Conservation (phyloP, 2,329 filamentous ascomycete species). For the Fusarium sambucinum region DNA sequence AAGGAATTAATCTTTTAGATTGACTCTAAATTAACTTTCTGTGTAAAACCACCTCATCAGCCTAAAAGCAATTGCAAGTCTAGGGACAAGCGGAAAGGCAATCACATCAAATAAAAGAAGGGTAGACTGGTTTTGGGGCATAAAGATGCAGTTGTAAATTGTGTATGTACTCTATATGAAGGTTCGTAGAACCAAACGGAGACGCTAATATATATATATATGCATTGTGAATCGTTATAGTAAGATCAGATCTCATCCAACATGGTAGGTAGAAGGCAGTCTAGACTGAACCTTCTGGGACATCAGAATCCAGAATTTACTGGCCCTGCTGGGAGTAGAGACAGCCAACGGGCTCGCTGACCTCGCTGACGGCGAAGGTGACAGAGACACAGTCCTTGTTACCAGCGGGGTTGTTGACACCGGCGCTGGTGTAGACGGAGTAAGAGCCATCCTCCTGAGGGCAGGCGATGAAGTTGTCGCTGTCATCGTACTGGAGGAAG, state of each 20-base stretch:
- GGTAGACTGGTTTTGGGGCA: not conserved
- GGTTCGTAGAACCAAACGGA: not conserved
- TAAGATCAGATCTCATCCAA: not conserved
- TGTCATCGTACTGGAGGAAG: conserved; percentile 61
- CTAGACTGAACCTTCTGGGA: not conserved
- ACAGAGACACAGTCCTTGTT: conserved; percentile 57
- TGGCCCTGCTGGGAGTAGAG: conserved; percentile 47
- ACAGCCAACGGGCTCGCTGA: conserved; percentile 53
- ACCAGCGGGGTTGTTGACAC: conserved; percentile 52
- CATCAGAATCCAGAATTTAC: conserved; percentile 7
- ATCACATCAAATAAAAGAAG: not conserved
- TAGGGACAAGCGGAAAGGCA: not conserved
- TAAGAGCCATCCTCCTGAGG: conserved; percentile 57
- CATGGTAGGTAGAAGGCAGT: not conserved
- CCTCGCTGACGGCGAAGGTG: conserved; percentile 50
- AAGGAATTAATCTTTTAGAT: not conserved
- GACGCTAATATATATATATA: conserved; percentile 24
- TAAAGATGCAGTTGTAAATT: conserved; percentile 6
- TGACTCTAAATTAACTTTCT: not conserved
- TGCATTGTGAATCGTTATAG: conserved; percentile 3
- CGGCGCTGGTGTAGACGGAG: conserved; percentile 54
- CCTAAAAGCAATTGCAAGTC: rapidly evolving
- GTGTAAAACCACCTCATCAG: not conserved
- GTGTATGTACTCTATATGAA: conserved; percentile 19
- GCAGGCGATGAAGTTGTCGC: conserved; percentile 63